These are phyloP conservation scores for Candida easanensis DNA, from an alignment of 805 yeast genomes.

Conservation along the genomic window DNA sequence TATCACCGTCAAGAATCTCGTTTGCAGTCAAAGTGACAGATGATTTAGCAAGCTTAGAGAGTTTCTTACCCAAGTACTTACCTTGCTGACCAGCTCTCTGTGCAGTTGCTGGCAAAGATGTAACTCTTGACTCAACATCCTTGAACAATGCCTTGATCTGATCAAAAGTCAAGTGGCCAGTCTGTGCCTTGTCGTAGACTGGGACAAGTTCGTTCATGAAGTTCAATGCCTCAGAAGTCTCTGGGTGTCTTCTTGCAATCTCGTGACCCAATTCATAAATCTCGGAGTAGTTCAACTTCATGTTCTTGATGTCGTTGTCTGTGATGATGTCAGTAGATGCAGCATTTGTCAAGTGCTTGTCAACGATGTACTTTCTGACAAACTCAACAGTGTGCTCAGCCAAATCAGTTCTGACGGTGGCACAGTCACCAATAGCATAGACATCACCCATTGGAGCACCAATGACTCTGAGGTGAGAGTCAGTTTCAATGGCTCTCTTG, in stretches of 20 bases:
- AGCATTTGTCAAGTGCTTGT: slow-evolving; percentile 36
- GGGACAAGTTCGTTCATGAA: slow-evolving; percentile 49
- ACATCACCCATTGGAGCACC: slow-evolving; percentile 69
- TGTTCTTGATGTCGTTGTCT: slow-evolving; percentile 49
- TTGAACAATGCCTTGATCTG: slow-evolving; percentile 49
- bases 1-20: slow-evolving; percentile 49
- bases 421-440: slow-evolving; percentile 71
- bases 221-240: slow-evolving; percentile 53
- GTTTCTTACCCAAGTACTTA: slow-evolving; percentile 57
- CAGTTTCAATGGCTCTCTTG: slow-evolving; percentile 72
- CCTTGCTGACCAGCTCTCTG: slow-evolving; percentile 76
- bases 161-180: slow-evolving; percentile 50
- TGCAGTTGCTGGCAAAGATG: slow-evolving; percentile 71
- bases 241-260: slow-evolving; percentile 52
- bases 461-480: slow-evolving; percentile 63
- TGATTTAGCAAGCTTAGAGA: slow-evolving; percentile 48
- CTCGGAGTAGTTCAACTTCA: slow-evolving; percentile 46
- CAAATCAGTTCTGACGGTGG: slow-evolving; percentile 60
- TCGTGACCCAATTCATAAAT: slow-evolving; percentile 45
- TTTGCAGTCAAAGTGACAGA: slow-evolving; percentile 41
- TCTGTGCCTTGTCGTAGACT: slow-evolving; percentile 44
- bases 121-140: slow-evolving; percentile 59
- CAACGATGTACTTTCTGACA: slow-evolving; percentile 44
- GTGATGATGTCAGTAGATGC: slow-evolving; percentile 38
- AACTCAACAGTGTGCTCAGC: slow-evolving; percentile 54